Conservation (phyloP, 495 filamentous ascomycete genomes). For the Aspergillus cristatus region DNA sequence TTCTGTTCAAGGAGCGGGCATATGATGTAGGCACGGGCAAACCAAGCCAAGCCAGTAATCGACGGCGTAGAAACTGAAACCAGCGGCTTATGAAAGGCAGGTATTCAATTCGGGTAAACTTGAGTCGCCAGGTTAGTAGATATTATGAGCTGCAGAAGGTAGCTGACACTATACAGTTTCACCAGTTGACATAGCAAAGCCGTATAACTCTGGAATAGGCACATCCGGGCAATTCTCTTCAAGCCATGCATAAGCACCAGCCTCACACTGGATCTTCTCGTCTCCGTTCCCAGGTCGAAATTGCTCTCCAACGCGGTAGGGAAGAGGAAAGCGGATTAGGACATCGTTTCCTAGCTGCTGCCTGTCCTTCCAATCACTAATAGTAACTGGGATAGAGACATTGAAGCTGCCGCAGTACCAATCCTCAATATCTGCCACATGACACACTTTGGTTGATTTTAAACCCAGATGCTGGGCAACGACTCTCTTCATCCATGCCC, state of each 20-base stretch:
- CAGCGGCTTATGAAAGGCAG: too few species aligned
- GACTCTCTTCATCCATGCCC: too few species aligned
- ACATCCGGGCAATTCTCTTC: conserved; percentile 23
- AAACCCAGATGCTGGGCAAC: too few species aligned
- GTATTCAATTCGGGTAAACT: too few species aligned
- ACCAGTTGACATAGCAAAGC: conserved; percentile 22
- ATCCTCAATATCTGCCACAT: conserved; percentile 14
- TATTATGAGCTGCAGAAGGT: too few species aligned
- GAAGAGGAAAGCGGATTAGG: conserved; percentile 29
- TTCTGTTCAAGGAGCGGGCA: too few species aligned
- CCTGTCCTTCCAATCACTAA: conserved; percentile 6
- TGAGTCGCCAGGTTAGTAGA: too few species aligned
- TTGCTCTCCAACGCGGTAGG: conserved; percentile 26
- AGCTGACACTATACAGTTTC: too few species aligned
- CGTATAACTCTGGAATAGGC: conserved; percentile 23
- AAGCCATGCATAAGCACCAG: conserved; percentile 29
- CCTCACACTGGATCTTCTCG: conserved; percentile 31
- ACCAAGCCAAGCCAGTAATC: too few species aligned
- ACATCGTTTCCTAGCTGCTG: conserved; percentile 11
- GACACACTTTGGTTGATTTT: conserved; percentile 13
- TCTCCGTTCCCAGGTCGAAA: conserved; percentile 26
- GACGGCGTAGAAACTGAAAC: too few species aligned
- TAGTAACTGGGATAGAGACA: conserved; percentile 27
- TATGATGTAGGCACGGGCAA: too few species aligned
- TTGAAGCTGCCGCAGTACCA: conserved; percentile 36